phyloP scores from a whole-genome alignment of 2,329 filamentous ascomycete species.

The Arthrinium phaeospermum region DNA sequence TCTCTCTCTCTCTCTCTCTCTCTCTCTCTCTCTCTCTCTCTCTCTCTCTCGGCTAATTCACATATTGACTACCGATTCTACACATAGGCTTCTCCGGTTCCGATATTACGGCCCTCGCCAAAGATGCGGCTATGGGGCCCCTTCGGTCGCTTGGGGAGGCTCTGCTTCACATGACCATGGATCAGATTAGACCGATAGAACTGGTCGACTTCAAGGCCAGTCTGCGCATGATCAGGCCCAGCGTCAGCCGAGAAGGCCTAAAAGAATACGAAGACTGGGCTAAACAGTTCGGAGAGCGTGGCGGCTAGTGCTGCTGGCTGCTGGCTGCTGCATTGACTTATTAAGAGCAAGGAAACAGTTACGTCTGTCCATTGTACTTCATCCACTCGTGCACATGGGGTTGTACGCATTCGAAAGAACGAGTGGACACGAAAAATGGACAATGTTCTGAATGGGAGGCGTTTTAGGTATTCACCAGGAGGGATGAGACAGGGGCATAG shows the following conservation, averaged over 20 bases:
- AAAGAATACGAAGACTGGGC: slow-evolving; percentile 96
- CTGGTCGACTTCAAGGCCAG: slow-evolving; percentile 85
- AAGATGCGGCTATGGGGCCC: slow-evolving; percentile 97
- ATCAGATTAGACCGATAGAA: slow-evolving; percentile 87
- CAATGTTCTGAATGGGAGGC: neutral
- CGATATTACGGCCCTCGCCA: slow-evolving; percentile 94
- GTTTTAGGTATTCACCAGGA: neutral
- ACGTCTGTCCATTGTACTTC: neutral
- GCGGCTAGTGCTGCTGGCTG: slow-evolving; percentile 61
- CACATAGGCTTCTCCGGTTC: slow-evolving; percentile 89
- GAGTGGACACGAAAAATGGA: neutral
- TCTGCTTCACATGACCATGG: slow-evolving; percentile 88
- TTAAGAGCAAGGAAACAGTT: neutral
- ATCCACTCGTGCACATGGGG: neutral
- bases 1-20: too few relatives aligned
- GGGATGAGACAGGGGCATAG: neutral
- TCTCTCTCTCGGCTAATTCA: neutral
- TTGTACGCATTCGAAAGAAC: neutral
- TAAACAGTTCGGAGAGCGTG: slow-evolving; percentile 87
- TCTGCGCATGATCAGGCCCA: slow-evolving; percentile 83
- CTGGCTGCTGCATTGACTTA: neutral
- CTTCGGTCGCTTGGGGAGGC: slow-evolving; percentile 88
- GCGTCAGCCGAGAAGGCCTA: slow-evolving; percentile 83
- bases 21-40: too few relatives aligned
- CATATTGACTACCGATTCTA: neutral